These are phyloP conservation scores for Mastigamoeba balamuthi DNA, from an alignment of 78 protist genomes.

Conservation along the genomic window DNA sequence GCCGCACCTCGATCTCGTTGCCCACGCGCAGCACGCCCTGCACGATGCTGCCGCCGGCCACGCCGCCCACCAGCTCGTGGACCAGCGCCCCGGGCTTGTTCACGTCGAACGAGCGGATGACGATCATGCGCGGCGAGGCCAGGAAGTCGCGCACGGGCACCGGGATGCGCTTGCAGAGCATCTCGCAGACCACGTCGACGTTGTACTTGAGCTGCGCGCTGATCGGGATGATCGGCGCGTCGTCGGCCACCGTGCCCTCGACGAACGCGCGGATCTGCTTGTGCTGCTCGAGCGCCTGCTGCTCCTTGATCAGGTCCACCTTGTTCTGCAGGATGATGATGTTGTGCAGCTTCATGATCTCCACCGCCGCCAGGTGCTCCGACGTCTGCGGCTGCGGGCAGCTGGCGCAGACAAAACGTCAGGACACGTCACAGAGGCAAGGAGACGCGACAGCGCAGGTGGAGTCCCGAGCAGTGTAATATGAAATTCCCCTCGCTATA, in stretches of 20 bases:
- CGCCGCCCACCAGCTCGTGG: slow-evolving; percentile 95
- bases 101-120: slow-evolving; percentile 99
- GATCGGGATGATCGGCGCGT: slow-evolving; percentile 98
- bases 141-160: slow-evolving; percentile 93
- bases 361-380: slow-evolving; percentile 99
- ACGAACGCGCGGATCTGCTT: slow-evolving; percentile 85
- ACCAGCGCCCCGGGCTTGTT: slow-evolving; percentile 97
- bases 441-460: background rate
- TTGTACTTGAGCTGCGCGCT: slow-evolving; percentile 97
- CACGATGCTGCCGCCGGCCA: slow-evolving; percentile 98
- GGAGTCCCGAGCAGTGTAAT: no score
- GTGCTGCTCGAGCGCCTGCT: slow-evolving; percentile 73
- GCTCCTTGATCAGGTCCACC: slow-evolving; percentile 93
- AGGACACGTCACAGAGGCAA: no score
- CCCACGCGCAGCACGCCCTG: slow-evolving; percentile 89
- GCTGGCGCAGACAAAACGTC: no score
- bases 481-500: no score
- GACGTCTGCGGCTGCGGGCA: slow-evolving; percentile 99
- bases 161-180: slow-evolving; percentile 86
- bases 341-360: slow-evolving; percentile 93
- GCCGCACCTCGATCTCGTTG: slow-evolving; percentile 97
- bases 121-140: slow-evolving; percentile 84
- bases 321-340: slow-evolving; percentile 99
- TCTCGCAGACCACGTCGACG: slow-evolving; percentile 94
- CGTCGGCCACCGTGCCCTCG: slow-evolving; percentile 91